These are phyloP conservation scores for Mycena belliarum DNA, from an alignment of 768 basidiomycete genomes.

Conservation along the genomic window DNA sequence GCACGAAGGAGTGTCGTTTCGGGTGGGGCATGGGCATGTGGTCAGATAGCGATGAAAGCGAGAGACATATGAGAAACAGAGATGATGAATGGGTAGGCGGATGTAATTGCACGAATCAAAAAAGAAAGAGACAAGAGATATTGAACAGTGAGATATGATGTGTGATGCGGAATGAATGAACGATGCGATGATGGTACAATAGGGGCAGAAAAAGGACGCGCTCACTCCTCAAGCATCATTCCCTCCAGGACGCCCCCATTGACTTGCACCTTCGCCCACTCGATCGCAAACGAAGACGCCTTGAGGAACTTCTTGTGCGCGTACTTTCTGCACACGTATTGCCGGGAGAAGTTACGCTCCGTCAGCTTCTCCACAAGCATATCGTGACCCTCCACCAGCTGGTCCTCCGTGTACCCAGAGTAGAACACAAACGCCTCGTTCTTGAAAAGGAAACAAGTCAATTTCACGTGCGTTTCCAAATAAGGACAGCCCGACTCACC, in stretches of 20 bases:
- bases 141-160: conserved; percentile 8
- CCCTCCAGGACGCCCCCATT: conserved; percentile 39
- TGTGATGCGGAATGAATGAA: neutral
- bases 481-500: conserved; percentile 59
- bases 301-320: conserved; percentile 97
- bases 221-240: conserved; percentile 49
- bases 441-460: conserved; percentile 48
- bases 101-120: conserved; percentile 17
- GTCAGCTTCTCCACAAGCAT: conserved; percentile 82
- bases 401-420: conserved; percentile 88
- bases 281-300: conserved; percentile 75
- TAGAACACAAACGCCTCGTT: conserved; percentile 90
- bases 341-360: conserved; percentile 76
- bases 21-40: conserved; percentile 7
- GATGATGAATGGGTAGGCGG: conserved; percentile 1
- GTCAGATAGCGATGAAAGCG: conserved; percentile 21
- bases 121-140: conserved; percentile 5
- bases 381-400: conserved; percentile 78
- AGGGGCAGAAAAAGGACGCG: conserved; percentile 17
- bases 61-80: conserved; percentile 10
- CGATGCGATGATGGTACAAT: conserved; percentile 16
- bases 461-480: conserved; percentile 36
- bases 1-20: neutral
- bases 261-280: conserved; percentile 64
- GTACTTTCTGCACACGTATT: conserved; percentile 95